phyloP scores from a whole-genome alignment of 2,329 filamentous ascomycete genomes.

The Pseudogymnoascus pannorum region DNA sequence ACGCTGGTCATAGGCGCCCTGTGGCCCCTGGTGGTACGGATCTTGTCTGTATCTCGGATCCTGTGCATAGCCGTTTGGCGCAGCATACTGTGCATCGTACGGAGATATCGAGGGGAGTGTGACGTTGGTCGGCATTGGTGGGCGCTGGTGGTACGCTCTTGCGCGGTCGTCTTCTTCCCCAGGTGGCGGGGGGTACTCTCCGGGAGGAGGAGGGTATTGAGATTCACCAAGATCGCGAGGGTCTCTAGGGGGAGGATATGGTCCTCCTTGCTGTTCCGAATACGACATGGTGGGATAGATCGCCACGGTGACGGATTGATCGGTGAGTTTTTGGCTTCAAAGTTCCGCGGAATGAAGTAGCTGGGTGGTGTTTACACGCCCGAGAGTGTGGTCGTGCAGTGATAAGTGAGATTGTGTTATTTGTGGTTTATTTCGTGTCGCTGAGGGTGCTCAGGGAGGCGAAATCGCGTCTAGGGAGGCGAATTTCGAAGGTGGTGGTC shows the following conservation, averaged over 20 bases:
- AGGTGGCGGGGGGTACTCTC: slow-evolving; percentile 24
- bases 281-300: slow-evolving; percentile 28
- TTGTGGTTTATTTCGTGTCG: not conserved
- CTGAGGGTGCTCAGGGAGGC: not conserved
- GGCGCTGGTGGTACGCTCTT: slow-evolving; percentile 26
- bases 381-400: not conserved
- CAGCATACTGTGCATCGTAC: slow-evolving; percentile 23
- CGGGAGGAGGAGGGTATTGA: slow-evolving; percentile 20
- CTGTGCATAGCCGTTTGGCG: slow-evolving; percentile 21
- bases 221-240: slow-evolving; percentile 22
- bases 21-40: slow-evolving; percentile 21
- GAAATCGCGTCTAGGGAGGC: not conserved
- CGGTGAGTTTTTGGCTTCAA: not conserved
- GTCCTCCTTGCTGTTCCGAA: slow-evolving; percentile 23
- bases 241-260: slow-evolving; percentile 20
- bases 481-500: not conserved
- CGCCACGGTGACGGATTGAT: slow-evolving; percentile 22
- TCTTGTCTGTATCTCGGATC: slow-evolving; percentile 24
- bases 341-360: not conserved
- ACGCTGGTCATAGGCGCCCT: slow-evolving; percentile 22
- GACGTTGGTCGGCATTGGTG: slow-evolving; percentile 21
- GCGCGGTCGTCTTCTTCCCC: slow-evolving; percentile 28
- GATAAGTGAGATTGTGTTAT: not conserved
- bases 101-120: slow-evolving; percentile 28
- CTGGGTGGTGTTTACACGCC: not conserved